Conservation (phyloP, 2,329 filamentous ascomycete genomes). For the Botrytis fabae region DNA sequence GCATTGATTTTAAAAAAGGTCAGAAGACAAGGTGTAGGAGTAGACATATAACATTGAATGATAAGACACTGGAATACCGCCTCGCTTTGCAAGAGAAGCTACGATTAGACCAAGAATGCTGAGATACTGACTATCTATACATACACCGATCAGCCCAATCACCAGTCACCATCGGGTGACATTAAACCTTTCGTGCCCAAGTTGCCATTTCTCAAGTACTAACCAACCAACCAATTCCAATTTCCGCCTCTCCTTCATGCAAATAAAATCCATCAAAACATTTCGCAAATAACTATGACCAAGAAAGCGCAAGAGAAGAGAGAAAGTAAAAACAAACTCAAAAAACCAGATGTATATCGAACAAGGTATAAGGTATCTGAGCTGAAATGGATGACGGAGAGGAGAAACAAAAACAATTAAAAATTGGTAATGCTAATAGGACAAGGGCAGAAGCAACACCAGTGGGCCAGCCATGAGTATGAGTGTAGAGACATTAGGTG, state of each 20-base stretch:
- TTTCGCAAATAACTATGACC: conserved; percentile 25
- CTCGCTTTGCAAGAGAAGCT: conserved; percentile 11
- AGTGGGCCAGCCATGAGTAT: conserved; percentile 41
- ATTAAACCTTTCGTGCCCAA: conserved; percentile 23
- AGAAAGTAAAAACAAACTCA: conserved; percentile 24
- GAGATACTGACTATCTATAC: conserved; percentile 31
- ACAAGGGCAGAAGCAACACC: conserved; percentile 42
- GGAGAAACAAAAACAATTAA: conserved; percentile 38
- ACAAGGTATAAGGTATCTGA: conserved; percentile 66
- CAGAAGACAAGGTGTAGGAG: neutral
- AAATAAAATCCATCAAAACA: conserved; percentile 28
- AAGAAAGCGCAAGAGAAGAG: neutral
- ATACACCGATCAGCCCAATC: conserved; percentile 24
- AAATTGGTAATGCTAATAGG: conserved; percentile 34
- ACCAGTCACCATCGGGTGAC: conserved; percentile 19
- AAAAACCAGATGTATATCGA: conserved; percentile 50
- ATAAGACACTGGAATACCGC: conserved; percentile 26
- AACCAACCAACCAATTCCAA: conserved; percentile 17
- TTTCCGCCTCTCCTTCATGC: conserved; percentile 21
- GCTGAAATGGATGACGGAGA: conserved; percentile 35
- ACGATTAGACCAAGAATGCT: conserved; percentile 16
- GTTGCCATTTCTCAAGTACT: conserved; percentile 19
- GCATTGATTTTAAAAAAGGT: neutral
- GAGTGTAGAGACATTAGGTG: conserved; percentile 37
- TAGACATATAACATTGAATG: conserved; percentile 25